phyloP scores from a whole-genome alignment of 768 basidiomycete genomes.

The Trametes maxima region DNA sequence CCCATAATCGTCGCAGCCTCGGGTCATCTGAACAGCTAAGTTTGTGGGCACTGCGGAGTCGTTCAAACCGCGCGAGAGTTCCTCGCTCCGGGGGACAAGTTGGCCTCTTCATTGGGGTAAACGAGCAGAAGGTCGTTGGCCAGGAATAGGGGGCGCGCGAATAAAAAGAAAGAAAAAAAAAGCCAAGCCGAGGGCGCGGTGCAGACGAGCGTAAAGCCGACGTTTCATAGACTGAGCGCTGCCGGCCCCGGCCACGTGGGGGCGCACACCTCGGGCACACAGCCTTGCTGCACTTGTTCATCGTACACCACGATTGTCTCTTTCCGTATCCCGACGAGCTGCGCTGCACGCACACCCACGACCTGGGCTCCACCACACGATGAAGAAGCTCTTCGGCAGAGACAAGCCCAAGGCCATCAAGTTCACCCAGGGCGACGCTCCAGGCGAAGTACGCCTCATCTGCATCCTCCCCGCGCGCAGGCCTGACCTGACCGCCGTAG shows the following conservation, averaged over 20 bases:
- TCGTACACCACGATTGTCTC: constrained; percentile 15
- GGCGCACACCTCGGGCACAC: constrained; percentile 23
- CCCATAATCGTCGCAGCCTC: background rate
- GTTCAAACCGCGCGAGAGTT: no score
- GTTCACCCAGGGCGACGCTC: constrained; percentile 36
- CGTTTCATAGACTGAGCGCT: constrained; percentile 17
- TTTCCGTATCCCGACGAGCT: constrained; percentile 9
- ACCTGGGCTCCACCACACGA: constrained; percentile 27
- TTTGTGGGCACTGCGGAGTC: background rate
- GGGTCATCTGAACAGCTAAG: background rate
- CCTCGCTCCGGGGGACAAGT: no score
- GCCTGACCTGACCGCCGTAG: constrained; percentile 16
- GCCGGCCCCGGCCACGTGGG: constrained; percentile 23
- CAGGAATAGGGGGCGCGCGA: background rate
- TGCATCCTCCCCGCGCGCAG: constrained; percentile 8
- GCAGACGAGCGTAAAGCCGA: background rate
- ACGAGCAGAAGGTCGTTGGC: background rate
- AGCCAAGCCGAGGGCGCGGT: background rate
- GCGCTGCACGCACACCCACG: background rate
- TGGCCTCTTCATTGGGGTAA: no score
- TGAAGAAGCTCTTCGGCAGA: constrained; percentile 64
- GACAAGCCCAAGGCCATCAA: constrained; percentile 48
- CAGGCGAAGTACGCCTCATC: constrained; percentile 27
- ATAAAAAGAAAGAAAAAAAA: background rate
- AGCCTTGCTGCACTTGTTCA: constrained; percentile 21